phyloP scores from a whole-genome alignment of 1,284 basidiomycete genomes.

The Sphaerobolus stellatus region DNA sequence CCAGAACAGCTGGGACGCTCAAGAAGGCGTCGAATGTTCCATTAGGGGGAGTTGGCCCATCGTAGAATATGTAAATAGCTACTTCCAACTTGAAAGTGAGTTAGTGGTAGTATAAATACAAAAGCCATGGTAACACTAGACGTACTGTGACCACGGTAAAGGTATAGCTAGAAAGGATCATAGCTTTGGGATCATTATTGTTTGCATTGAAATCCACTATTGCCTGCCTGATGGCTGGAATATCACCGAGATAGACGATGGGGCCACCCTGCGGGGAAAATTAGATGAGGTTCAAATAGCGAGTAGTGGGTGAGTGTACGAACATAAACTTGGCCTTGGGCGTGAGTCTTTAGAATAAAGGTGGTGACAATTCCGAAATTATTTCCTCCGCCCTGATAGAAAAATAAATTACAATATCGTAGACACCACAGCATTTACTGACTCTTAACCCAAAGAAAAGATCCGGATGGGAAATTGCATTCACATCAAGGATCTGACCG shows the following conservation, averaged over 20 bases:
- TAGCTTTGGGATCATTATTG: neutral
- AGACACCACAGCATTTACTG: too few relatives aligned
- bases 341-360: neutral
- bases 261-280: neutral
- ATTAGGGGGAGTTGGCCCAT: neutral
- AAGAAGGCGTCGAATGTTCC: neutral
- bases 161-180: neutral
- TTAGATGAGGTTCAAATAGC: too few relatives aligned
- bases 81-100: neutral
- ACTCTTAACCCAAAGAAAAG: neutral
- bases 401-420: too few relatives aligned
- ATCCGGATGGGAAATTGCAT: constrained; percentile 32
- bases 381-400: constrained; percentile 6
- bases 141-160: neutral
- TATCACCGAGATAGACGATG: neutral
- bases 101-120: neutral
- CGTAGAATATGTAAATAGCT: neutral
- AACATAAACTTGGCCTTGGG: neutral
- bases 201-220: neutral
- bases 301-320: neutral
- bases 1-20: neutral
- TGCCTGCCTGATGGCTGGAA: neutral
- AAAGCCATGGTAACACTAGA: neutral
- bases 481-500: constrained; percentile 19
- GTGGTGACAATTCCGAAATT: constrained; percentile 14